Percentiles rank a stretch among this genome's conserved stretches.
phyloP scores from a whole-genome alignment of 176 grass and related monocot species.

The Carex kokanica region DNA sequence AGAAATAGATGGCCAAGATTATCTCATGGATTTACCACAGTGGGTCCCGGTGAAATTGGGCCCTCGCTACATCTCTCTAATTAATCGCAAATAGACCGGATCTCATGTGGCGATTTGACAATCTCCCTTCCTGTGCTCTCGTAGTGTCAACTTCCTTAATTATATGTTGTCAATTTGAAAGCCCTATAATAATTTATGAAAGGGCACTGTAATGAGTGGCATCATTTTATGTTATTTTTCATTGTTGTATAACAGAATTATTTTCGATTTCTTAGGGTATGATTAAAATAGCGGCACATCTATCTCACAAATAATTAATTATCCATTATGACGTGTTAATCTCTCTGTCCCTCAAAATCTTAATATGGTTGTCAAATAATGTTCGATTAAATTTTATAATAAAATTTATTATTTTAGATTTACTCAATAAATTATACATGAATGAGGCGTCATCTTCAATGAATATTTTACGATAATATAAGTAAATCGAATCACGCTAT shows the following conservation, averaged over 20 bases:
- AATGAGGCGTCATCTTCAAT: neutral
- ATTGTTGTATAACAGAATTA: neutral
- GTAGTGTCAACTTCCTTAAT: no score
- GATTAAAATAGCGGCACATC: neutral
- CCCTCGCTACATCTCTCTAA: neutral
- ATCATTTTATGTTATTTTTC: neutral
- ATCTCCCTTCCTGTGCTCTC: neutral
- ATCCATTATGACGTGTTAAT: neutral
- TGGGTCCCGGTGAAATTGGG: neutral
- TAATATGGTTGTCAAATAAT: neutral
- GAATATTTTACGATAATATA: neutral
- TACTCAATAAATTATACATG: neutral
- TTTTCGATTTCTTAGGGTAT: no score
- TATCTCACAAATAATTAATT: neutral
- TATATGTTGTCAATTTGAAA: neutral
- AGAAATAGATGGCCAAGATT: neutral
- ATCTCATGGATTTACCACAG: neutral
- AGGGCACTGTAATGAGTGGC: neutral
- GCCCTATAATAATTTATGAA: neutral
- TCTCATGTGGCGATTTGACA: neutral
- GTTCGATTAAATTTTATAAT: neutral
- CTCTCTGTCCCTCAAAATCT: neutral
- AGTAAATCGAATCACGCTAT: neutral
- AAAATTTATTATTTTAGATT: neutral
- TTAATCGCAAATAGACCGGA: neutral